Conservation (phyloP, 2,329 filamentous ascomycete genomes). For the Xylaria sp. region DNA sequence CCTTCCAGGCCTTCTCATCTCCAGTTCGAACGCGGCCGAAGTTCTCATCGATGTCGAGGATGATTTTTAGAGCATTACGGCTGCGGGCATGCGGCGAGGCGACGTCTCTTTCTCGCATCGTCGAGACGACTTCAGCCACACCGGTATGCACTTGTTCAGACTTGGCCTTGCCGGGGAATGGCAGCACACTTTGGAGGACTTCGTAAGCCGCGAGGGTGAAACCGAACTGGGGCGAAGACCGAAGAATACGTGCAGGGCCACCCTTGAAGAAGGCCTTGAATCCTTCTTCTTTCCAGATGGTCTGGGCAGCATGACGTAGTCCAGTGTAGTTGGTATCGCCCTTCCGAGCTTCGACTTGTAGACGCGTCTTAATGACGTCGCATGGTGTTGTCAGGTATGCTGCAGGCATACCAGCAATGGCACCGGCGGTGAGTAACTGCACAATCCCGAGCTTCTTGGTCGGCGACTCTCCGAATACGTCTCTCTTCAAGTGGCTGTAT, state of each 20-base stretch:
- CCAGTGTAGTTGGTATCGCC: conserved; percentile 90
- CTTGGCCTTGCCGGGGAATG: conserved; percentile 74
- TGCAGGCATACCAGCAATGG: conserved; percentile 91
- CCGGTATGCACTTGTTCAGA: conserved; percentile 66
- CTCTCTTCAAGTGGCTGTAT: conserved; percentile 93
- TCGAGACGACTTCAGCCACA: conserved; percentile 70
- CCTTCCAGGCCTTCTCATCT: conserved; percentile 64
- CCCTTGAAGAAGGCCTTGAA: conserved; percentile 99
- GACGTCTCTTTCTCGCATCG: conserved; percentile 69
- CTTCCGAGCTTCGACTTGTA: conserved; percentile 97
- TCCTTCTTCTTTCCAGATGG: conserved; percentile 89
- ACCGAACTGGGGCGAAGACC: conserved; percentile 96
- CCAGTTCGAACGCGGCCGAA: conserved; percentile 81
- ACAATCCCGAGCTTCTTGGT: conserved; percentile 89
- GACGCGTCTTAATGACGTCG: conserved; percentile 98
- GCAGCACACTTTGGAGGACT: conserved; percentile 82
- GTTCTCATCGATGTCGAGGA: conserved; percentile 92
- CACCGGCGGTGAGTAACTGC: conserved; percentile 92
- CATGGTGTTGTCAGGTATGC: conserved; percentile 96
- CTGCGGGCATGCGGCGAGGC: conserved; percentile 69
- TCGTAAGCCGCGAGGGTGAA: conserved; percentile 98
- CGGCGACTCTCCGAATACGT: conserved; percentile 89
- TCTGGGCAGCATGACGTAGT: conserved; percentile 84
- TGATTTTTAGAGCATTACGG: conserved; percentile 93
- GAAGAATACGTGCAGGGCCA: conserved; percentile 91